Percentiles rank a stretch among this genome's conserved stretches.
Evolutionary conservation across 495 filamentous ascomycete genomes (phyloP).

Genomic region (Cercophora sp.): DNA sequence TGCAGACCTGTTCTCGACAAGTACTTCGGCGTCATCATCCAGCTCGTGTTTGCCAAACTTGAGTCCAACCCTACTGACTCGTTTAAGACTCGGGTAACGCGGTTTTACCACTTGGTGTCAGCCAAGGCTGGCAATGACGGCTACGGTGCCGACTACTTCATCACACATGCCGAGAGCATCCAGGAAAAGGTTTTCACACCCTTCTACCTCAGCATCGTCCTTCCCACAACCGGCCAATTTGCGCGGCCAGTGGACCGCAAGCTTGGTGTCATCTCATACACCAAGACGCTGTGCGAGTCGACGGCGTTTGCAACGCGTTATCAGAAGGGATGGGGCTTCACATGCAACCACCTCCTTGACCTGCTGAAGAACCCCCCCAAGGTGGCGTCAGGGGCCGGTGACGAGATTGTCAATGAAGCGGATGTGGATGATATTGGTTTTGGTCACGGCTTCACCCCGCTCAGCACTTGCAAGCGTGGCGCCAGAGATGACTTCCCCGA

Average conservation of each 20-base stretch:
- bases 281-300: slow-evolving; percentile 82
- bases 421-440: slow-evolving; percentile 94
- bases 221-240: slow-evolving; percentile 85
- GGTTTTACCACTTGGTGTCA: slow-evolving; percentile 88
- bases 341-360: slow-evolving; percentile 78
- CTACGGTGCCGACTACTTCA: slow-evolving; percentile 84
- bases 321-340: slow-evolving; percentile 85
- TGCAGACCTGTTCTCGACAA: slow-evolving; percentile 58
- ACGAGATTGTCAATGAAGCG: slow-evolving; percentile 74
- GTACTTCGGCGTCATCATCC: slow-evolving; percentile 76
- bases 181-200: slow-evolving; percentile 77
- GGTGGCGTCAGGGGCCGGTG: slow-evolving; percentile 55
- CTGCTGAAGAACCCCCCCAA: slow-evolving; percentile 79
- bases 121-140: slow-evolving; percentile 67
- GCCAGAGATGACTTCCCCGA: slow-evolving; percentile 75
- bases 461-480: slow-evolving; percentile 76
- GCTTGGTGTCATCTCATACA: slow-evolving; percentile 84
- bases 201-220: slow-evolving; percentile 78
- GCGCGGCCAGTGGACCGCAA: slow-evolving; percentile 85
- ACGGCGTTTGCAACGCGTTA: slow-evolving; percentile 69
- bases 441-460: slow-evolving; percentile 84
- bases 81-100: slow-evolving; percentile 75
- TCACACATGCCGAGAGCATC: slow-evolving; percentile 71
- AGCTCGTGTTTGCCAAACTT: slow-evolving; percentile 76
- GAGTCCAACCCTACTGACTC: slow-evolving; percentile 72